Percentiles rank a stretch among this genome's conserved stretches.
These are phyloP conservation scores for Pseudocercospora crystallina DNA, from an alignment of 2,329 filamentous ascomycete species.

Conservation along the genomic window DNA sequence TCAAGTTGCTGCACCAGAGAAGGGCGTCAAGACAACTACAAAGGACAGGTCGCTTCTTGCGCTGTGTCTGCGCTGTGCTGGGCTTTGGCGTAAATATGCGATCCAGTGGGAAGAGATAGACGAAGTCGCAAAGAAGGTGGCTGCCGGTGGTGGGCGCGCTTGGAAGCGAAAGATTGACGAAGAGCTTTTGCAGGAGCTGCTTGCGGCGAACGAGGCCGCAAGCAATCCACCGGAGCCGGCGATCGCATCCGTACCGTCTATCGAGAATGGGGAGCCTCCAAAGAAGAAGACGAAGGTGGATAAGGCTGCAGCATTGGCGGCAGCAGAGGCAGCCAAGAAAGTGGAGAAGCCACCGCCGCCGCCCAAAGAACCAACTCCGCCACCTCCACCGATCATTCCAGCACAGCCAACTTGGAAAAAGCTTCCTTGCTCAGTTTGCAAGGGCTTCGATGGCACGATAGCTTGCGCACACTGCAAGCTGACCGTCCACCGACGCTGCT, in stretches of 20 bases:
- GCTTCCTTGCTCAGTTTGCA: conserved; percentile 84
- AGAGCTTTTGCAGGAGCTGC: conserved; percentile 77
- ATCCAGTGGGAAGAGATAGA: conserved; percentile 95
- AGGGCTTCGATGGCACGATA: conserved; percentile 67
- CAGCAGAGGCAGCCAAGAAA: conserved; percentile 57
- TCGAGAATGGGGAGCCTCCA: conserved; percentile 48
- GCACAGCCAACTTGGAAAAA: conserved; percentile 75
- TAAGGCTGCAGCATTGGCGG: conserved; percentile 18
- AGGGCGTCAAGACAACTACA: conserved; percentile 70
- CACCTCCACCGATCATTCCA: conserved; percentile 65
- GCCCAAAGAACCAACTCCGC: conserved; percentile 57
- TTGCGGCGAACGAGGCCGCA: conserved; percentile 59
- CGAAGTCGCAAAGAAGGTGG: conserved; percentile 84
- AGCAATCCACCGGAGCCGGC: conserved; percentile 26
- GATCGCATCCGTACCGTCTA: conserved; percentile 20
- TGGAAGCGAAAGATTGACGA: conserved; percentile 91
- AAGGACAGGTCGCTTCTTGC: conserved; percentile 72
- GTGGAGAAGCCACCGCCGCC: conserved; percentile 54
- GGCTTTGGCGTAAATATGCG: conserved; percentile 92
- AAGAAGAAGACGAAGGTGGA: conserved; percentile 62
- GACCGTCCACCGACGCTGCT: conserved; percentile 88
- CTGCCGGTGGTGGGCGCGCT: conserved; percentile 75
- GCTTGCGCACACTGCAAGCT: conserved; percentile 87
- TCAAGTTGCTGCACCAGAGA: conserved; percentile 67
- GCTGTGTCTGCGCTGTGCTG: conserved; percentile 84